Evolutionary conservation across 495 filamentous ascomycete species (phyloP).

Genomic region (Penicillium maclennaniae): DNA sequence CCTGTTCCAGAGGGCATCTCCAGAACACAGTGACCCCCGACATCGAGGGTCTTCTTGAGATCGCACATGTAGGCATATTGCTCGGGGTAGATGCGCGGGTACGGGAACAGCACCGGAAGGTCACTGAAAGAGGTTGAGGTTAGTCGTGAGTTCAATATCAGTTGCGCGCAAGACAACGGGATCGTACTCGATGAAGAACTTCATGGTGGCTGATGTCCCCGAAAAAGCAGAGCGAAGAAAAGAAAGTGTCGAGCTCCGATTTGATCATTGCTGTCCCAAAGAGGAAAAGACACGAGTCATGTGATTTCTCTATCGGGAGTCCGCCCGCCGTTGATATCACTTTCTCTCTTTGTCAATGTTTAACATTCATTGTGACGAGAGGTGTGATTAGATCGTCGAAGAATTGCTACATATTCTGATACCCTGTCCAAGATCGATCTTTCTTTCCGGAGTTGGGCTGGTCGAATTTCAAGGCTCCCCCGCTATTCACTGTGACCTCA

Average conservation of each 20-base stretch:
- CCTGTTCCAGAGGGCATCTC: conserved; percentile 99
- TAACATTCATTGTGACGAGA: conserved; percentile 10
- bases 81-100: conserved; percentile 95
- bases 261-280: conserved; percentile 29
- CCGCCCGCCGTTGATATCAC: conserved; percentile 21
- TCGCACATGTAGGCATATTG: conserved; percentile 99
- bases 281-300: conserved; percentile 40
- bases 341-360: conserved; percentile 3
- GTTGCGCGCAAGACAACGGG: background rate
- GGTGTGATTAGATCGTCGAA: background rate
- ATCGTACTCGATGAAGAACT: conserved; percentile 86
- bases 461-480: conserved; percentile 12
- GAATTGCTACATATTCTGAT: background rate
- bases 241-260: conserved; percentile 3
- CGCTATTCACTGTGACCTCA: conserved; percentile 32
- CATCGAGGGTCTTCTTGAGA: conserved; percentile 94
- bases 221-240: conserved; percentile 13
- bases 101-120: conserved; percentile 91
- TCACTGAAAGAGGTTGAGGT: conserved; percentile 52
- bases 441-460: conserved; percentile 4
- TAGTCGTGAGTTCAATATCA: background rate
- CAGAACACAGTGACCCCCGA: conserved; percentile 91
- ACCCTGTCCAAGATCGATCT: background rate
- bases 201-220: conserved; percentile 62
- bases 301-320: conserved; percentile 37